Evolutionary conservation across 2,329 filamentous ascomycete species (phyloP).

Genomic region (Ophiostoma pallidulum): DNA sequence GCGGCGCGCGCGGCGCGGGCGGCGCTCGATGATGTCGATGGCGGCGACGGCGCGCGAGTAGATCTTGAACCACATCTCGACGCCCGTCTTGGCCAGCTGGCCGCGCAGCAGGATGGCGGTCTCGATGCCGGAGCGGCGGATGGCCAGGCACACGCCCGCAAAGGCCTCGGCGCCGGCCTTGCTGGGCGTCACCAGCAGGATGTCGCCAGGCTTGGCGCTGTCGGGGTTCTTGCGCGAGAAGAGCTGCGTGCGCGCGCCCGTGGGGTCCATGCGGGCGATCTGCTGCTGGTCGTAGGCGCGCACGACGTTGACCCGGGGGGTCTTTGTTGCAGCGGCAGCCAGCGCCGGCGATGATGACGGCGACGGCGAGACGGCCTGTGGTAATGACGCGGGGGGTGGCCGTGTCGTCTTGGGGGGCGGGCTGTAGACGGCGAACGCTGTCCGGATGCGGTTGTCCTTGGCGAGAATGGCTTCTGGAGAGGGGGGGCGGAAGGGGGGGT

Average conservation of each 20-base stretch:
- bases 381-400: constrained; percentile 1
- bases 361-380: constrained; percentile 8
- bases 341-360: constrained; percentile 8
- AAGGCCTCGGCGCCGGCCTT: constrained; percentile 76
- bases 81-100: constrained; percentile 73
- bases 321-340: constrained; percentile 10
- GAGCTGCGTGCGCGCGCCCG: constrained; percentile 68
- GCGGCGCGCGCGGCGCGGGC: constrained; percentile 73
- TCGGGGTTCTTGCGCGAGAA: constrained; percentile 73
- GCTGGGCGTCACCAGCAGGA: constrained; percentile 80
- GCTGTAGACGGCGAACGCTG: constrained; percentile 41
- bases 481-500: neutral
- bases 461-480: constrained; percentile 11
- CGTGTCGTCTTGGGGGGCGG: constrained; percentile 9
- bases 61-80: constrained; percentile 97
- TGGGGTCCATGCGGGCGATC: constrained; percentile 70
- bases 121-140: constrained; percentile 80
- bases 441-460: constrained; percentile 22
- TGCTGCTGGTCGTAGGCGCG: constrained; percentile 57
- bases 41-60: constrained; percentile 83
- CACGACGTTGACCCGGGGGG: constrained; percentile 46
- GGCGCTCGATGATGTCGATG: constrained; percentile 87
- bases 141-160: constrained; percentile 76
- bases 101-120: constrained; percentile 80
- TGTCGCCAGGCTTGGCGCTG: constrained; percentile 74